Evolutionary conservation across 1,284 basidiomycete genomes (phyloP), one percentile per base, ranked within the genome.

Genomic region (Cyathus pygmaeus): DNA sequence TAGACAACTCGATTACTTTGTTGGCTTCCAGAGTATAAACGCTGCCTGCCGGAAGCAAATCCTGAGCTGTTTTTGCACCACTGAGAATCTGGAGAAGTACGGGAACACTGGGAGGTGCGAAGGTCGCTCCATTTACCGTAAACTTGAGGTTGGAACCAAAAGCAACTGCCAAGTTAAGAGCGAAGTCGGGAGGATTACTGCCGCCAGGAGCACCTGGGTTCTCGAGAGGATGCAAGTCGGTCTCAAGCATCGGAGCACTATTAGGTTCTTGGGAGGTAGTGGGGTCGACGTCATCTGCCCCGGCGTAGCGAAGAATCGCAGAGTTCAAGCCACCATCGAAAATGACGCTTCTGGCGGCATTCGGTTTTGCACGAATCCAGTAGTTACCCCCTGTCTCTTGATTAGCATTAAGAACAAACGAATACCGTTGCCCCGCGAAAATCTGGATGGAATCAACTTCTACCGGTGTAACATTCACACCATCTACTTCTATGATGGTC

Each of bases 401-500:
- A 76, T 81, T 62, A 49, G 69, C 71, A 52, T 66, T 61, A 36
- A 83, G 60, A 17, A 81, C 77, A 69, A 85, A 83, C 1, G 77
- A 78, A 46, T 76, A 72, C 2, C 80, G 78, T 42, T 83, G 76
- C 56, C 71, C 76, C 15, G 80, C 63, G 29, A 74, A 76, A 3
- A 78, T 76, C 39, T 71, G 70, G 33, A 77, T 60, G 1, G 65
- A 76, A 52, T 86, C 82, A 1, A 85, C 80, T 1, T 68, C 60
- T 11, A 81, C 66, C 2, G 83, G 84, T 17, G 74, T 23, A 0
- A 77, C 75, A 59, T 79, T 81, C 15, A 64, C 68, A 4, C 87
- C 84, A 46, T 89, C 88, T 0, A 70, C 85, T 67, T 89, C 87
- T 26, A 89, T 88, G 53, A 88, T 61, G 1, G 72, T 76, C 69